Evolutionary conservation across 768 basidiomycete genomes (phyloP).

Genomic region (Lyophyllum shimeji): DNA sequence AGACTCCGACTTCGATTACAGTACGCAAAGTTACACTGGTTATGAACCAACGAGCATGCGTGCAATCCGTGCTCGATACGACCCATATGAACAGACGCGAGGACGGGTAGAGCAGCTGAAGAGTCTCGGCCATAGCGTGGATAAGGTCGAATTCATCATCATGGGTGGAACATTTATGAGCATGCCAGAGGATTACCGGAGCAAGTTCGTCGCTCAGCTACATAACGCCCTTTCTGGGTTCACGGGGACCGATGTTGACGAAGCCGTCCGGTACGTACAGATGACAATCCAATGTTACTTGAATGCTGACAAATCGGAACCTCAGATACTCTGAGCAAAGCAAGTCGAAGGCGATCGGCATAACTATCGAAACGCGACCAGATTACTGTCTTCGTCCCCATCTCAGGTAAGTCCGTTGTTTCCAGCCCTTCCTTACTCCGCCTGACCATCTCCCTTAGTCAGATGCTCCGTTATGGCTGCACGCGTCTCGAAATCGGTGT

Average conservation of each 20-base stretch:
- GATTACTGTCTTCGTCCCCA: constrained; percentile 98
- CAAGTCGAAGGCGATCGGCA: constrained; percentile 98
- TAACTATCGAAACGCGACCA: constrained; percentile 97
- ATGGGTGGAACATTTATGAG: constrained; percentile 99
- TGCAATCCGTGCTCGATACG: constrained; percentile 91
- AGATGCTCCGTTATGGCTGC: constrained; percentile 99
- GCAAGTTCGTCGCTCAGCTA: constrained; percentile 90
- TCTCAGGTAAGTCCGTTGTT: constrained; percentile 56
- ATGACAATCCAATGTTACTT: neutral
- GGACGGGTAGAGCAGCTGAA: constrained; percentile 96
- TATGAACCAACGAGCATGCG: constrained; percentile 99
- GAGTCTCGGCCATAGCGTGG: constrained; percentile 93
- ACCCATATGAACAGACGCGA: constrained; percentile 96
- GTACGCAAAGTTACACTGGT: constrained; percentile 94
- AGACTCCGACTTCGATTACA: constrained; percentile 99
- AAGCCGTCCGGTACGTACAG: constrained; percentile 74
- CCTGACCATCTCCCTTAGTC: constrained; percentile 43
- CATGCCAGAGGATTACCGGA: constrained; percentile 95
- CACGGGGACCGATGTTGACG: constrained; percentile 91
- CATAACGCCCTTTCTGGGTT: constrained; percentile 97
- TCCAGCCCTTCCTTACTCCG: neutral
- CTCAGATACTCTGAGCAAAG: constrained; percentile 94
- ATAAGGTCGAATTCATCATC: constrained; percentile 93
- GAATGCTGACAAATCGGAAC: neutral
- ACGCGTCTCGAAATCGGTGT: constrained; percentile 98